phyloP scores from a whole-genome alignment of 441 rosid genomes.

The Viola pubescens region DNA sequence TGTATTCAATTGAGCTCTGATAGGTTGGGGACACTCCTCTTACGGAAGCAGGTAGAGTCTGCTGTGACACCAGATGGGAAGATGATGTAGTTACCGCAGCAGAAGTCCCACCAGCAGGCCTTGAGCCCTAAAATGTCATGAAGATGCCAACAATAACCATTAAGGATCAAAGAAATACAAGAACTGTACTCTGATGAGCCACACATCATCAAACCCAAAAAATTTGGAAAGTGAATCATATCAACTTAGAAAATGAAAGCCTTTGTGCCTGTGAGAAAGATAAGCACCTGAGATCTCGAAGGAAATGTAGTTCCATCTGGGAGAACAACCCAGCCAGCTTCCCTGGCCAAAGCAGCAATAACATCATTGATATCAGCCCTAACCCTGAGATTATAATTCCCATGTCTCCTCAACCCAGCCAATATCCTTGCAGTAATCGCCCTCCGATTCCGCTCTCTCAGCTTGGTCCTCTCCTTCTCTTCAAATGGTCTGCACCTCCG shows the following conservation, averaged over 20 bases:
- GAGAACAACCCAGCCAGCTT: conserved; percentile 99
- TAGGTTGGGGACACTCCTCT: conserved; percentile 56
- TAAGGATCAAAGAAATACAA: conserved; percentile 9
- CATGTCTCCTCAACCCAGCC: conserved; percentile 96
- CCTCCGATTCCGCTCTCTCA: conserved; percentile 93
- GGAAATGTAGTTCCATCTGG: conserved; percentile 99
- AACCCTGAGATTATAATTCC: conserved; percentile 95
- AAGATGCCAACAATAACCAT: conserved; percentile 7
- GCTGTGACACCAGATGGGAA: conserved; percentile 58
- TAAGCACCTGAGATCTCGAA: conserved; percentile 80
- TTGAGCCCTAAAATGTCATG: conserved; percentile 54
- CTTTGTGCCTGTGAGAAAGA: conserved; percentile 8
- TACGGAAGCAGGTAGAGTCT: conserved; percentile 47
- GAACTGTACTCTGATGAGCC: conserved; percentile 10
- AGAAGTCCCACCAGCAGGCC: conserved; percentile 55
- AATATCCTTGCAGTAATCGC: conserved; percentile 97
- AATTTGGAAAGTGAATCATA: not conserved
- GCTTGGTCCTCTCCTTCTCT: conserved; percentile 96
- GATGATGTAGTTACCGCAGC: conserved; percentile 44
- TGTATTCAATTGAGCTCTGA: conserved; percentile 55
- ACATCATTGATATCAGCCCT: conserved; percentile 99
- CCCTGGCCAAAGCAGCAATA: conserved; percentile 97
- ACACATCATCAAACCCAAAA: not conserved
- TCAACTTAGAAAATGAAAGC: conserved; percentile 7
- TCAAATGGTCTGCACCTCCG: conserved; percentile 83